Conservation (phyloP, 1,139 yeast genomes). For the Taphrina flavorubra region DNA sequence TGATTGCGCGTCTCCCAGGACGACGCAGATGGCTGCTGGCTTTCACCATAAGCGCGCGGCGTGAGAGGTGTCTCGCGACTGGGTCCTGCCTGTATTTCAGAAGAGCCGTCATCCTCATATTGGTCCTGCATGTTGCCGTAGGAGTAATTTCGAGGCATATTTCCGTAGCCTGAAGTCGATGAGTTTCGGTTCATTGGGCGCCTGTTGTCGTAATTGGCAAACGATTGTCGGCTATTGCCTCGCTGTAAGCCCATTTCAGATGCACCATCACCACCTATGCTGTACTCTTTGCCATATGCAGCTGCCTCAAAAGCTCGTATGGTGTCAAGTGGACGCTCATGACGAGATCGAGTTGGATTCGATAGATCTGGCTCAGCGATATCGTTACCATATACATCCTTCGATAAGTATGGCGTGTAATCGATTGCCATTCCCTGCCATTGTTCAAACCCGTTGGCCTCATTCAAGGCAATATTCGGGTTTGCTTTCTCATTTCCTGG, state of each 20-base stretch:
- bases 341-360: constrained; percentile 88
- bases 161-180: constrained; percentile 17
- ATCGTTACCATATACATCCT: constrained; percentile 80
- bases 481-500: constrained; percentile 36
- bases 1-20: constrained; percentile 12
- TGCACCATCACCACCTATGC: constrained; percentile 20
- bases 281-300: constrained; percentile 52
- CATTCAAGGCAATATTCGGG: constrained; percentile 42
- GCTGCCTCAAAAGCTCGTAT: constrained; percentile 90
- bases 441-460: constrained; percentile 37
- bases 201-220: constrained; percentile 6
- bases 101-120: constrained; percentile 24
- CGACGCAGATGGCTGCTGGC: constrained; percentile 19
- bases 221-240: constrained; percentile 23
- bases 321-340: constrained; percentile 95
- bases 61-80: constrained; percentile 5
- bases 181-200: constrained; percentile 15
- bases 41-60: not conserved
- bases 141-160: constrained; percentile 18
- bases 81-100: constrained; percentile 26
- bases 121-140: constrained; percentile 33
- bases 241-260: constrained; percentile 22
- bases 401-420: constrained; percentile 36
- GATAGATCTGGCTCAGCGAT: constrained; percentile 76
- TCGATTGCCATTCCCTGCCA: constrained; percentile 35